Base-by-base conservation (phyloP, 192 early-diverging fungal species). In the Spinellus fusiger region DNA sequence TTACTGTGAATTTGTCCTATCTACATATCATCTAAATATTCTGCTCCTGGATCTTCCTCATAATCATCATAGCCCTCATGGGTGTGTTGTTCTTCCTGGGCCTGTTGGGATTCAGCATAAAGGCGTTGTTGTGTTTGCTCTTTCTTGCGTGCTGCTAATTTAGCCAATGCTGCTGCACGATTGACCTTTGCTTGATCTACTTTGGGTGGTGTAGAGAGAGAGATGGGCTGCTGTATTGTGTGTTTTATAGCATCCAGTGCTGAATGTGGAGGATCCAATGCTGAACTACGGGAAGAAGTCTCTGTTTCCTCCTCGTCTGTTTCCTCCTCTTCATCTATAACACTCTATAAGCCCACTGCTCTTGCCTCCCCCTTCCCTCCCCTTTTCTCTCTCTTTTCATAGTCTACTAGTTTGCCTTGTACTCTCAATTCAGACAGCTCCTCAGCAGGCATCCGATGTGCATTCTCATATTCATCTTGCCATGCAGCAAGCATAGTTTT, bases 341-440 rank as follows among this genome's bases (percentile, higher is more conserved):
- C n/a, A n/a, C n/a, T n/a, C n/a, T n/a, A n/a, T n/a, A n/a, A n/a
- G 1, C 50, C 50, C 16, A 52, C 26, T 35, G 23, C 31, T 18
- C 9, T 33, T 33, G 54, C 32, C 31, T 56, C 31, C 54, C 23
- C 7, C 20, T 56, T 22, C 29, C 35, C 23, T 7, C 26, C 20
- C 35, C 15, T 22, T 35, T 37, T 56, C 20, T 37, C 50, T 52
- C 6, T 16, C n/a, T 26, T 52, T 16, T 29, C 38, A 1, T 40
- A 25, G 20, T 52, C 50, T 52, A 52, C n/a, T 50, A 51, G 27
- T 6, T 29, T 65, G 57, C 63, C 63, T 40, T 65, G 46, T 13
- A 65, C 27, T 3, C 47, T 57, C 46, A 65, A 57, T 8, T 55
- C 55, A 20, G 63, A 57, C 15, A 65, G 40, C 6, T 55, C 54